A percentile compares a stretch with the other conserved stretches of the same genome.
phyloP scores from a whole-genome alignment of 805 yeast genomes.

The Candida endomychidarum region DNA sequence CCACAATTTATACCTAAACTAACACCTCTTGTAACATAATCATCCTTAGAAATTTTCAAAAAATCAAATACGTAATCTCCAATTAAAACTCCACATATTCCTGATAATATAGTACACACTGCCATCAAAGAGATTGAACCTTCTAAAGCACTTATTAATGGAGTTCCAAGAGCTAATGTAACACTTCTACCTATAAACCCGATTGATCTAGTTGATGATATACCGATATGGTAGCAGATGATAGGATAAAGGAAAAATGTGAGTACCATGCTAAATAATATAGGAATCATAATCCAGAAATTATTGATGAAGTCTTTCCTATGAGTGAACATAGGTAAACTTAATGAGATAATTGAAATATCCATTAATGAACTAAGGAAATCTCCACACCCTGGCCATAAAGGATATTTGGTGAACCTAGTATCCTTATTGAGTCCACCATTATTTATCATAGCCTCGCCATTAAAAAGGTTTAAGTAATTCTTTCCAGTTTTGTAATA shows the following conservation, averaged over 20 bases:
- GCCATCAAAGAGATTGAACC: constrained; percentile 77
- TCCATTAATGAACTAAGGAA: constrained; percentile 70
- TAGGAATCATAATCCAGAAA: constrained; percentile 60
- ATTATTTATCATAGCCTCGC: constrained; percentile 27
- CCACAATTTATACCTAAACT: constrained; percentile 78
- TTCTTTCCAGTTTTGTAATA: constrained; percentile 69
- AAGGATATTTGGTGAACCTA: constrained; percentile 31
- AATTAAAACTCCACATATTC: constrained; percentile 69
- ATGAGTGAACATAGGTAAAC: constrained; percentile 77
- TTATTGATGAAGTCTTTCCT: constrained; percentile 61
- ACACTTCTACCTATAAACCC: constrained; percentile 81
- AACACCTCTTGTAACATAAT: constrained; percentile 73
- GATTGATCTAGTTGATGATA: constrained; percentile 56
- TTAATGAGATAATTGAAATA: constrained; percentile 69
- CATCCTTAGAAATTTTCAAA: constrained; percentile 55
- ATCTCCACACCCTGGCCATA: constrained; percentile 83
- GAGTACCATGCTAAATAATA: constrained; percentile 52
- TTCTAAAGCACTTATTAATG: constrained; percentile 61
- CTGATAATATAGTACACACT: constrained; percentile 73
- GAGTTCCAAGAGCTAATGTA: constrained; percentile 77
- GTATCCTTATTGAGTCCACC: constrained; percentile 21
- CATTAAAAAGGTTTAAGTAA: constrained; percentile 58
- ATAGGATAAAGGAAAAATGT: constrained; percentile 72
- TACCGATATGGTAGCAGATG: constrained; percentile 62
- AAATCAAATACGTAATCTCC: constrained; percentile 55